These are phyloP conservation scores for Camelina laxa DNA, from an alignment of 345 rosid species.

Conservation along the genomic window DNA sequence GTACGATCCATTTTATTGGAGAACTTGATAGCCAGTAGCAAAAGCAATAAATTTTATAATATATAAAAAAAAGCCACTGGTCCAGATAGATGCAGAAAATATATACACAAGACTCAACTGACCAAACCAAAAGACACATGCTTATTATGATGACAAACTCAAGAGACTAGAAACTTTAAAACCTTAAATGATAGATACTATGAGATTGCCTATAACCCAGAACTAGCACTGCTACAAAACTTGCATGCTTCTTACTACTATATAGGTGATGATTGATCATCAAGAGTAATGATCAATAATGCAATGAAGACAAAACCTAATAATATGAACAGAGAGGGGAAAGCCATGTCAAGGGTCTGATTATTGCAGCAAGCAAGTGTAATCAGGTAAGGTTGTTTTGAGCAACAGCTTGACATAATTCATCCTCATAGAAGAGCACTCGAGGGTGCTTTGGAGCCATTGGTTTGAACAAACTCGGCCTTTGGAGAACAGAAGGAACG, in stretches of 20 bases:
- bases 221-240: constrained; percentile 65
- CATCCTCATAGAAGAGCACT: constrained; percentile 90
- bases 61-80: constrained; percentile 7
- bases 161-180: constrained; percentile 5
- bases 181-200: constrained; percentile 33
- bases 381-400: constrained; percentile 81
- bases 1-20: too few species aligned
- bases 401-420: constrained; percentile 95
- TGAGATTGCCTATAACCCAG: constrained; percentile 37
- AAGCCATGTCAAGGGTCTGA: constrained; percentile 11
- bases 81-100: constrained; percentile 27
- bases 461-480: constrained; percentile 68
- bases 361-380: constrained; percentile 8
- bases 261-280: constrained; percentile 16
- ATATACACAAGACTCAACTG: constrained; percentile 36
- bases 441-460: constrained; percentile 51
- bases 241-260: constrained; percentile 53
- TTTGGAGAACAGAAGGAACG: constrained; percentile 81
- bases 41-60: neutral
- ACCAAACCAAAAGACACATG: constrained; percentile 31
- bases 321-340: constrained; percentile 57
- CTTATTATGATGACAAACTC: constrained; percentile 36
- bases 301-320: constrained; percentile 40
- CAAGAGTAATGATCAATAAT: constrained; percentile 43
- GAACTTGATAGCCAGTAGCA: neutral